Base-by-base conservation (phyloP, 805 yeast species). In the Candida khao-thaluensis region DNA sequence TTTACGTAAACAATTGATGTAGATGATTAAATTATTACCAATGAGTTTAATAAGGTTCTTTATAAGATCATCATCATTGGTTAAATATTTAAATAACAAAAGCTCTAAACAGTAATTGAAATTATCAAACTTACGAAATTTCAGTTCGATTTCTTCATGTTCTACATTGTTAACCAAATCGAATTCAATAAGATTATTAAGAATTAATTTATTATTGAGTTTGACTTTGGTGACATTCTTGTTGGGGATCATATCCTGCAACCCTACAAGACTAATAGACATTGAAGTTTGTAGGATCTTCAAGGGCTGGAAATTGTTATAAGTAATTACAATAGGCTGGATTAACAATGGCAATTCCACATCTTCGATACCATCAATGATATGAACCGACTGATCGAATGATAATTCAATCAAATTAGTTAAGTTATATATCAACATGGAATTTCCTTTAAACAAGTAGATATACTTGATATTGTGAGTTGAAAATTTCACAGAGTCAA, bases 1-100 rank as follows among this genome's bases (percentile, higher is more conserved):
- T 44, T 79, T 79, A 22, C 85, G 59, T 23, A 81, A 73, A 48
- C 82, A 77, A 43, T 72, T 76, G 32, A 76, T 62, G 38, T 68
- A 70, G n/a, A 77, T 66, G 23, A 56, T 52, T 17, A 55, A 39
- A 16, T 41, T 29, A 16, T 43, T 32, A 21, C 43, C 38, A 11
- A 39, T 25, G 6, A 41, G 22, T 33, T 41, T 31, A 12, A 46
- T 36, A 11, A 46, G 30, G 7, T 34, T 39, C 15, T 51, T 43
- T 3, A 62, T 50, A 21, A 63, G 47, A 15, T 44, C 23, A 24
- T 62, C 64, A 28, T 47, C 58, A 9, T 49, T 50, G 11, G 64
- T 59, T 21, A 74, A 65, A 35, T 59, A 56, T 31, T 67, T 67
- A 45, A 74, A 73, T 34, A 76, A 51, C 14, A 77, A 52, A 21